phyloP scores from a whole-genome alignment of 1,139 yeast genomes.

The Diutina catenulata region DNA sequence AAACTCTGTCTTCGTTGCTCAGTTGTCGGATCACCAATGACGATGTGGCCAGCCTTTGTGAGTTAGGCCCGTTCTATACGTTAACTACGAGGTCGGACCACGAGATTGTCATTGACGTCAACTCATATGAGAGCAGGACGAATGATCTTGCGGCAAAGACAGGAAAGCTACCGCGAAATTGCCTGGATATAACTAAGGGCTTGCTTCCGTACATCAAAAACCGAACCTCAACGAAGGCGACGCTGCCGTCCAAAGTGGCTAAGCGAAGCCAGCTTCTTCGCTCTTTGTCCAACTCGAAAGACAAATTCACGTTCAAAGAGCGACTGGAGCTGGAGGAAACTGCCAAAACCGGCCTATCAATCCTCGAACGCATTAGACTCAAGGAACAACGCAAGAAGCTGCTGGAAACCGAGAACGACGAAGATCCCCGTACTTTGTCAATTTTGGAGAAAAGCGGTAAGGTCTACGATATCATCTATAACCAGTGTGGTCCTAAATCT shows the following conservation, averaged over 20 bases:
- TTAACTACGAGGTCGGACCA: neutral
- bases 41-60: conserved; percentile 1
- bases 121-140: too few species aligned
- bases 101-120: neutral
- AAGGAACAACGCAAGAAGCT: neutral
- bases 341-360: neutral
- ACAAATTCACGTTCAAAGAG: neutral
- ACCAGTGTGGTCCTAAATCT: neutral
- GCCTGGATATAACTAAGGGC: too few species aligned
- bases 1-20: neutral
- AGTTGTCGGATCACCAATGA: neutral
- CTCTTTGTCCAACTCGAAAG: neutral
- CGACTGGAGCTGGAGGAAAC: neutral
- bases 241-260: conserved; percentile 1
- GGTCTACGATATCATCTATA: conserved; percentile 1
- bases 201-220: too few species aligned
- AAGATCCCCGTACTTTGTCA: neutral
- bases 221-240: too few species aligned
- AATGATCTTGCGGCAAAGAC: too few species aligned
- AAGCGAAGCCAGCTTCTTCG: neutral
- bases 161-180: too few species aligned
- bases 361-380: conserved; percentile 1
- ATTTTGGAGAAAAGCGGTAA: neutral
- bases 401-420: neutral
- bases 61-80: neutral